Conservation (phyloP, 2,329 filamentous ascomycete genomes). For the Fusarium austroafricanum region DNA sequence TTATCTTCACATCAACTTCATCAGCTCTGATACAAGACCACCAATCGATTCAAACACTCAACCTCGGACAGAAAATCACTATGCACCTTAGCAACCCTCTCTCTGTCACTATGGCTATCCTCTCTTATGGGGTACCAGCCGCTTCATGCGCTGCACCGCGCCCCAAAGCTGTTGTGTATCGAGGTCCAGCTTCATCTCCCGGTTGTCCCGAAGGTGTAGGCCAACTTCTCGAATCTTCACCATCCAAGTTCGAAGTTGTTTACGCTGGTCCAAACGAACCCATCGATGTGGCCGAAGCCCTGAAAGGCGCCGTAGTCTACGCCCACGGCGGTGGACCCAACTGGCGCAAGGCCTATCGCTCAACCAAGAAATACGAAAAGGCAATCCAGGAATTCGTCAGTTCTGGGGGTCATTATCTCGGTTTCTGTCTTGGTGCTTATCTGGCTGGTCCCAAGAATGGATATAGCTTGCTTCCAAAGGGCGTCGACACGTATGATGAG, state of each 20-base stretch:
- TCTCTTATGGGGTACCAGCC: background rate
- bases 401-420: background rate
- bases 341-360: conserved; percentile 7
- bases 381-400: background rate
- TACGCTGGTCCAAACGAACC: conserved; percentile 4
- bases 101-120: background rate
- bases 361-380: conserved; percentile 7
- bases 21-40: rapidly evolving
- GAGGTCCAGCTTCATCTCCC: conserved; percentile 6
- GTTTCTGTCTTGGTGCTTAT: conserved; percentile 8
- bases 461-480: background rate
- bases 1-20: no score
- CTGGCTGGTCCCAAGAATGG: background rate
- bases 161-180: conserved; percentile 14
- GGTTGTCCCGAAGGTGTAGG: conserved; percentile 8
- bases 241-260: conserved; percentile 1
- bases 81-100: background rate
- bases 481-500: background rate
- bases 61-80: background rate
- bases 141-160: background rate
- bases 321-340: background rate
- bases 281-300: background rate
- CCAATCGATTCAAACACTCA: no score
- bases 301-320: background rate
- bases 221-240: background rate